Base-by-base conservation (phyloP, 768 basidiomycete species). In the Collybiopsis confluens region DNA sequence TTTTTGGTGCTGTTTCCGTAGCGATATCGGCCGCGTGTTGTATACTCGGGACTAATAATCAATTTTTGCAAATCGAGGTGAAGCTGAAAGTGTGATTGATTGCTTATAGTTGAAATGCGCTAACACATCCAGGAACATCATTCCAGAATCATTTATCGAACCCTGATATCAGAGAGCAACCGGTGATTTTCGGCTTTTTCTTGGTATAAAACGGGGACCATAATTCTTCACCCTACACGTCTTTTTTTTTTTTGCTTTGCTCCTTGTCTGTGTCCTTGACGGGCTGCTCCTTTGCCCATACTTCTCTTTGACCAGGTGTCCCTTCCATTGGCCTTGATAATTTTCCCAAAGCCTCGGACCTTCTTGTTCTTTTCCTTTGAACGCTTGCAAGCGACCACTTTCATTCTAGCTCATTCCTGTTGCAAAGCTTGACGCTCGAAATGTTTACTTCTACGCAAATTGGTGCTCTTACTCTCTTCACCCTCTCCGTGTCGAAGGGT, bases 281-380 rank as follows among this genome's bases (percentile, higher is more conserved):
- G 71, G 71, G 71, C 67, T 66, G 65, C 67, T 65, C 59, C 62
- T 62, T 61, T 62, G 57, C 59, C 59, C 59, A 54, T 59, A 58
- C 65, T 65, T 60, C 60, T 69, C n/a, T 67, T 68, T 64, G 76
- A 76, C 78, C 77, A 70, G 76, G 78, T 68, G 75, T 77, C 68
- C 55, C 45, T 59, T 63, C 47, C 28, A 48, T 48, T 37, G 47
- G 47, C 47, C 47, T 48, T 54, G 38, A 54, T 52, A 54, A 54
- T 44, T 45, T 50, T 10, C 45, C 61, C 57, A n/a, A 61, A 52
- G 58, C 49, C 54, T 58, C 58, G 57, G 58, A 36, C 6, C 70
- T 65, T 51, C 41, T 44, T 51, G 40, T 55, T 44, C 62, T 56
- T 59, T 62, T 59, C 54, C 52, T 51, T 45, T 28, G 33, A 40